Conservation (phyloP, 345 rosid genomes). For the Aethionema arabicum region DNA sequence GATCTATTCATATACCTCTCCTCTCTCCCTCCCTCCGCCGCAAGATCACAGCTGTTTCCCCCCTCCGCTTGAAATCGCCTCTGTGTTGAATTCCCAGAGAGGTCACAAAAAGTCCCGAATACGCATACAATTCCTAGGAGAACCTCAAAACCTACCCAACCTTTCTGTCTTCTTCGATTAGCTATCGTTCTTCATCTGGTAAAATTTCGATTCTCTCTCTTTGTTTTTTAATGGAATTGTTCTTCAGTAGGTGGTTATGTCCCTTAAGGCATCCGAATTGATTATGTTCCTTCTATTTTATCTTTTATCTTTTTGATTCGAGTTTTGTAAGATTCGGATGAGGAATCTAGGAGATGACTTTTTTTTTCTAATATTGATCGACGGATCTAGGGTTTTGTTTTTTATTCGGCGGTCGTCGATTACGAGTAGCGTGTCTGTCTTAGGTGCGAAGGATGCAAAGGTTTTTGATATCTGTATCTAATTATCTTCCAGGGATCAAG, state of each 20-base stretch:
- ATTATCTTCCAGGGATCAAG: neutral
- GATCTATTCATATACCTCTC: slow-evolving; percentile 22
- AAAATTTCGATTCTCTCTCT: neutral
- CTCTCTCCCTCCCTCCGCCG: neutral
- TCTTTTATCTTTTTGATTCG: neutral
- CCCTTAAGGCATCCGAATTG: neutral
- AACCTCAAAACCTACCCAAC: slow-evolving; percentile 21
- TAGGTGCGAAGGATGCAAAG: neutral
- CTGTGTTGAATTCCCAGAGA: neutral
- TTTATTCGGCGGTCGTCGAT: neutral
- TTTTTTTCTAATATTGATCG: neutral
- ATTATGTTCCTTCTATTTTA: neutral
- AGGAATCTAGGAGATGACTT: neutral
- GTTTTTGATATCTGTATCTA: neutral
- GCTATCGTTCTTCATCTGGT: slow-evolving; percentile 14
- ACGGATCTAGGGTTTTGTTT: slow-evolving; percentile 11
- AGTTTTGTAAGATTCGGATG: neutral
- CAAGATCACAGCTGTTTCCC: slow-evolving; percentile 13
- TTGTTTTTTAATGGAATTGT: neutral
- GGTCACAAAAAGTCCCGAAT: neutral
- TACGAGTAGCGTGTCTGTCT: neutral
- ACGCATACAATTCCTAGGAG: neutral
- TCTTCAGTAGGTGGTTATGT: neutral
- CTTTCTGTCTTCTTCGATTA: slow-evolving; percentile 18
- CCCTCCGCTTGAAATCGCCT: neutral